Base-by-base conservation (phyloP, 768 basidiomycete genomes). In the Coprinellus aureogranulatus region DNA sequence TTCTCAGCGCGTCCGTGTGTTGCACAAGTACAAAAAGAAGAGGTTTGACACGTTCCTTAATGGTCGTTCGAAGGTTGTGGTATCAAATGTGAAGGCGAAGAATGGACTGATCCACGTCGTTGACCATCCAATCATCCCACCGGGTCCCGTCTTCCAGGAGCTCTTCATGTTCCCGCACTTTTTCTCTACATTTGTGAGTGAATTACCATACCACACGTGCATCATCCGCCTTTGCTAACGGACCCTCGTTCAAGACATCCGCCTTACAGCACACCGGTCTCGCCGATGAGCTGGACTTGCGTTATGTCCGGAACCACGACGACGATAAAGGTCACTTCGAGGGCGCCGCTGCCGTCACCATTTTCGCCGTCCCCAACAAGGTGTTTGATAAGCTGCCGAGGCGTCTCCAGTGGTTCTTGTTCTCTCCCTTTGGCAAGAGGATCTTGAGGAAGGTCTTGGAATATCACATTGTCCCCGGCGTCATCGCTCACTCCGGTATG, bases 51-150 rank as follows among this genome's bases (percentile, higher is more conserved):
- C 76, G 27, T 68, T 59, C 22, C 64, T 87, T 63, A 88, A 87
- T 67, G 73, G 81, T 37, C 77, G 76, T 59, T 75, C 77, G 41
- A 77, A 72, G 40, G 65, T 84, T 22, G 62, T 75, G 2, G 65
- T 66, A n/a, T 62, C 72, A 12, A 74, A 85, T 63, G 68, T 75
- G 12, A 67, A 72, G 54, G 76, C 82, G 23, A 67, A 70, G 26
- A 87, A 87, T 63, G 86, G 86, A 25, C 39, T 81, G 45, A 73
- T 87, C 16, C 84, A 88, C 65, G 75, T 76, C 16, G 68, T 87
- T 49, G 74, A 78, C 57, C 75, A 78, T 62, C 84, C 86, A 3
- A 70, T 87, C 10, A 70, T 86, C 26, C 82, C 82, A 25, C 82
- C 83, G 44, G 78, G 78, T 2, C 76, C 82, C 0, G 68, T 72